These are phyloP conservation scores for Epichloe amarillans DNA, from an alignment of 2,329 filamentous ascomycete species.

Conservation along the genomic window DNA sequence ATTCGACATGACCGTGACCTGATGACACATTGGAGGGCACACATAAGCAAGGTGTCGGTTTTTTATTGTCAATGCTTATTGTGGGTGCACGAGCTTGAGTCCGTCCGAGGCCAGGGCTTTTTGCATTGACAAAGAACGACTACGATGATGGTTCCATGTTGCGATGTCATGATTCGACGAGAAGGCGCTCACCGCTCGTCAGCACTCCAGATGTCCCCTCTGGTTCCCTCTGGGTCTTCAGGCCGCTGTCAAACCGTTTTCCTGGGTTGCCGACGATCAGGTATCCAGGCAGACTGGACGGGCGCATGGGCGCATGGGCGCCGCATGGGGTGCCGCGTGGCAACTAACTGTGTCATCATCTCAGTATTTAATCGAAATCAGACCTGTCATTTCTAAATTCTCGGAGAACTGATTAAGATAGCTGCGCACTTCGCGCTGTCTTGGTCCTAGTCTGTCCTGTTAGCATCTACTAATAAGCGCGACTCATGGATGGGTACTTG, in stretches of 20 bases:
- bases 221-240: too few relatives aligned
- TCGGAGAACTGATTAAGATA: neutral
- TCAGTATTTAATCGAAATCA: neutral
- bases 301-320: neutral
- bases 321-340: neutral
- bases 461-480: neutral
- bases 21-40: too few relatives aligned
- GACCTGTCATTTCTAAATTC: neutral
- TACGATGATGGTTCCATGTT: neutral
- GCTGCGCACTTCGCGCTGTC: too few relatives aligned
- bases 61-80: too few relatives aligned
- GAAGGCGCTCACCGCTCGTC: neutral
- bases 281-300: neutral
- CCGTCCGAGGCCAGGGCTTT: too few relatives aligned
- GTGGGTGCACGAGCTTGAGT: too few relatives aligned
- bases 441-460: too few relatives aligned
- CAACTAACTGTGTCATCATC: neutral
- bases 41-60: too few relatives aligned
- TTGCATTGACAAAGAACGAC: too few relatives aligned
- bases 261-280: neutral
- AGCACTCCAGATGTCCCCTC: too few relatives aligned
- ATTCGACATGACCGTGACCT: too few relatives aligned
- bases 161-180: neutral
- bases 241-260: neutral
- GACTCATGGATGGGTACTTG: neutral